These are phyloP conservation scores for Mycocalia duriaeana DNA, from an alignment of 1,284 basidiomycete species.

Conservation along the genomic window DNA sequence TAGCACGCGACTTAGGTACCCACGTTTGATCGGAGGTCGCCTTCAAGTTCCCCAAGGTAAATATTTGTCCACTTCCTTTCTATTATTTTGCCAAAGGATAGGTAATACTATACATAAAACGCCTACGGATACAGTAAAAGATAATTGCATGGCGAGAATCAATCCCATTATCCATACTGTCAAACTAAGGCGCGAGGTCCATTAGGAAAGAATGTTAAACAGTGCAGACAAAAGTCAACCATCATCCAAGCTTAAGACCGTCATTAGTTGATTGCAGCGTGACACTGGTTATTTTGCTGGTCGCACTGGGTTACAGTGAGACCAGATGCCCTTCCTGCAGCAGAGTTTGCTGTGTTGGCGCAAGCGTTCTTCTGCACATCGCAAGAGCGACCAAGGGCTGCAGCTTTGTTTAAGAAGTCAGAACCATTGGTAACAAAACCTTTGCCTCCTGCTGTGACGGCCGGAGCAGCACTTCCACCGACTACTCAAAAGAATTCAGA, in stretches of 20 bases:
- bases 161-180: neutral
- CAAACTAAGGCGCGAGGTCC: no score
- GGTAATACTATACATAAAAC: neutral
- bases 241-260: neutral
- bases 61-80: no score
- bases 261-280: constrained; percentile 20
- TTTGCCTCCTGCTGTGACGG: constrained; percentile 40
- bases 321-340: constrained; percentile 23
- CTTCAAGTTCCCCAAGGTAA: no score
- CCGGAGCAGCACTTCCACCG: constrained; percentile 40
- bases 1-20: no score
- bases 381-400: constrained; percentile 54
- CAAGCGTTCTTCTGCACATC: constrained; percentile 57
- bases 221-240: no score
- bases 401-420: constrained; percentile 46
- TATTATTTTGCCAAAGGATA: constrained; percentile 11
- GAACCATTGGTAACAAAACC: constrained; percentile 46
- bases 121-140: neutral
- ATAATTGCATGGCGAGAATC: neutral
- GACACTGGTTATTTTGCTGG: constrained; percentile 42
- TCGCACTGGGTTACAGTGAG: constrained; percentile 49
- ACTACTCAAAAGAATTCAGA: constrained; percentile 22
- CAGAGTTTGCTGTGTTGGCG: constrained; percentile 41
- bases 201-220: neutral
- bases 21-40: no score